Conservation (phyloP, 306 rosid species). For the Abrus pulchellus region DNA sequence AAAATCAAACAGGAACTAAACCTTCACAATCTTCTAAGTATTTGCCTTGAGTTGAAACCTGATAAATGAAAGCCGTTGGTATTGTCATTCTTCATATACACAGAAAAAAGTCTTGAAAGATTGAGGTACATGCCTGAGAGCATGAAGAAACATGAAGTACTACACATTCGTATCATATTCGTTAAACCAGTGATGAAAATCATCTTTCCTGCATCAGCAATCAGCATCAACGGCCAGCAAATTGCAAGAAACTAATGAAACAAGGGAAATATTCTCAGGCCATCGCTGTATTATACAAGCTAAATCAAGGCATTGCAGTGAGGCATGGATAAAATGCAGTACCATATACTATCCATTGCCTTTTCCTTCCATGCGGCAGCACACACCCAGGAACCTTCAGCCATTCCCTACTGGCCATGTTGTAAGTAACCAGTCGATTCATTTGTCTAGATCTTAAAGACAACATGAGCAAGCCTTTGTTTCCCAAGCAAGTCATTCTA, state of each 20-base stretch:
- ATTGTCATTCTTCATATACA: neutral
- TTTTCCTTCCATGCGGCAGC: conserved; percentile 72
- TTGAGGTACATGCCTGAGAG: conserved; percentile 42
- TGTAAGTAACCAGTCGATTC: conserved; percentile 78
- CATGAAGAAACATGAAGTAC: conserved; percentile 24
- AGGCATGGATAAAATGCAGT: conserved; percentile 85
- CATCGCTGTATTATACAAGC: conserved; percentile 39
- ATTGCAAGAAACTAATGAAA: conserved; percentile 42
- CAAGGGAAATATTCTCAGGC: conserved; percentile 19
- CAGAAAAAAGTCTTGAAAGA: neutral
- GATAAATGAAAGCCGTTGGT: neutral
- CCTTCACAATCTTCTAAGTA: neutral
- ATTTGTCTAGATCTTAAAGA: conserved; percentile 76
- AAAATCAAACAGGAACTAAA: conserved; percentile 1
- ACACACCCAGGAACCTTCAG: conserved; percentile 78
- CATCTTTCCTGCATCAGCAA: conserved; percentile 37
- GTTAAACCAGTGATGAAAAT: conserved; percentile 44
- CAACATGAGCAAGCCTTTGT: conserved; percentile 92
- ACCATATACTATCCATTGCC: conserved; percentile 78
- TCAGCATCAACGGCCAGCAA: conserved; percentile 31
- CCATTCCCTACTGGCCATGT: conserved; percentile 79
- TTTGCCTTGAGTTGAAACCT: neutral
- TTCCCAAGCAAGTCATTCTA: conserved; percentile 91
- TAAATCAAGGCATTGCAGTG: conserved; percentile 72
- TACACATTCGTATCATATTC: conserved; percentile 38